Conservation (phyloP, 1,139 yeast genomes). For the Trichomonascaceae sp. region DNA sequence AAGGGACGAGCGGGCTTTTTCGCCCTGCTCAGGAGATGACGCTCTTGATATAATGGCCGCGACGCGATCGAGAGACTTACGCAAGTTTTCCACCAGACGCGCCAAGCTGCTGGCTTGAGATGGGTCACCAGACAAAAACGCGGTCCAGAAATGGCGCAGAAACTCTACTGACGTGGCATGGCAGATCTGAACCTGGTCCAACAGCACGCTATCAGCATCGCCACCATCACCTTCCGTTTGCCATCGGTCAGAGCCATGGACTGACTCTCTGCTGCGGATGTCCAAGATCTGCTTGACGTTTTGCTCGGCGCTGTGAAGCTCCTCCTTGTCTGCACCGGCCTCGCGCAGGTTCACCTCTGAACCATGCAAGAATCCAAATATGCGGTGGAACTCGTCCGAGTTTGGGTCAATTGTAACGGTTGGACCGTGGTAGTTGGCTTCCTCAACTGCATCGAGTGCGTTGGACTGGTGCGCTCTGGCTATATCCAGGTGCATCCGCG, state of each 20-base stretch:
- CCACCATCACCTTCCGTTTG: constrained; percentile 7
- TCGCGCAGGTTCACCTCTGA: constrained; percentile 11
- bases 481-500: constrained; percentile 41
- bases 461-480: background rate
- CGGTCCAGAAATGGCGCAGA: constrained; percentile 56
- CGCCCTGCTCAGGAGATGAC: constrained; percentile 15
- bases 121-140: constrained; percentile 45
- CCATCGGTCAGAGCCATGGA: constrained; percentile 6
- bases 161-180: constrained; percentile 64
- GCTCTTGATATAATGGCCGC: constrained; percentile 24
- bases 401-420: background rate
- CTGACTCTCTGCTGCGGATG: background rate
- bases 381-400: background rate
- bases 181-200: constrained; percentile 25
- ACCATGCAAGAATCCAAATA: background rate
- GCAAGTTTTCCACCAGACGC: constrained; percentile 35
- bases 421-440: background rate
- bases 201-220: constrained; percentile 10
- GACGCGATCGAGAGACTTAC: constrained; percentile 35
- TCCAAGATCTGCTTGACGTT: constrained; percentile 10
- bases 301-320: constrained; percentile 13
- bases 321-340: constrained; percentile 11
- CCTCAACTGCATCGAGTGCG: background rate
- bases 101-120: constrained; percentile 35
- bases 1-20: constrained; percentile 21